Evolutionary conservation across 176 grass and related monocot genomes (phyloP).

Genomic region (Eragrostis nindensis): DNA sequence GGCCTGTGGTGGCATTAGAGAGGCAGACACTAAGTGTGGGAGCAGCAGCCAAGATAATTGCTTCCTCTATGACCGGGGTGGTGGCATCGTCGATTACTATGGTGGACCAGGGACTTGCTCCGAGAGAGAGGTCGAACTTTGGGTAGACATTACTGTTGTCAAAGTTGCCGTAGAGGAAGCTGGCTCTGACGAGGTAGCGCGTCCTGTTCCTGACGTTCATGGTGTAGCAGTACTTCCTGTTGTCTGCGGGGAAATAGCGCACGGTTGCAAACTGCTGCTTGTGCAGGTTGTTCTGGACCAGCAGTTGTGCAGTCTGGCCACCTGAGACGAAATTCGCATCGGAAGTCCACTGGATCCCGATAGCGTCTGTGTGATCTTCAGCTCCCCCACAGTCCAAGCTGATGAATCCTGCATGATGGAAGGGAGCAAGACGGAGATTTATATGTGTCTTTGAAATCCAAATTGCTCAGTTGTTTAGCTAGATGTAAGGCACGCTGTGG

Average conservation of each 20-base stretch:
- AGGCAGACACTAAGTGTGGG: constrained; percentile 71
- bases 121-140: constrained; percentile 73
- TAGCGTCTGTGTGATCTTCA: constrained; percentile 61
- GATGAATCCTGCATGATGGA: constrained; percentile 64
- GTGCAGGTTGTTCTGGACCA: constrained; percentile 35
- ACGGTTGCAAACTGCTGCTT: constrained; percentile 60
- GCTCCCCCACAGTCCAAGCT: constrained; percentile 90
- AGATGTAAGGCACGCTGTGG: background rate
- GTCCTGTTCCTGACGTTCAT: constrained; percentile 73
- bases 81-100: constrained; percentile 65
- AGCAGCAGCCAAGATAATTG: constrained; percentile 71
- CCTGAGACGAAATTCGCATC: constrained; percentile 54
- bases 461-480: background rate
- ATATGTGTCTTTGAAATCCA: no score
- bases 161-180: constrained; percentile 91
- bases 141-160: constrained; percentile 86
- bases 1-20: constrained; percentile 73
- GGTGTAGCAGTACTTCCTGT: constrained; percentile 85
- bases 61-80: constrained; percentile 55
- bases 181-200: constrained; percentile 89
- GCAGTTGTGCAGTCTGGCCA: constrained; percentile 52
- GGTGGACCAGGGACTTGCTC: constrained; percentile 71
- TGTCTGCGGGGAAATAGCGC: constrained; percentile 74
- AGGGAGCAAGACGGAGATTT: background rate
- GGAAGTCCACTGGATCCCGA: constrained; percentile 84